Evolutionary conservation across 106 monocot genomes (phyloP), one percentile per base, ranked within the genome.

Genomic region (Vanilla planifolia): DNA sequence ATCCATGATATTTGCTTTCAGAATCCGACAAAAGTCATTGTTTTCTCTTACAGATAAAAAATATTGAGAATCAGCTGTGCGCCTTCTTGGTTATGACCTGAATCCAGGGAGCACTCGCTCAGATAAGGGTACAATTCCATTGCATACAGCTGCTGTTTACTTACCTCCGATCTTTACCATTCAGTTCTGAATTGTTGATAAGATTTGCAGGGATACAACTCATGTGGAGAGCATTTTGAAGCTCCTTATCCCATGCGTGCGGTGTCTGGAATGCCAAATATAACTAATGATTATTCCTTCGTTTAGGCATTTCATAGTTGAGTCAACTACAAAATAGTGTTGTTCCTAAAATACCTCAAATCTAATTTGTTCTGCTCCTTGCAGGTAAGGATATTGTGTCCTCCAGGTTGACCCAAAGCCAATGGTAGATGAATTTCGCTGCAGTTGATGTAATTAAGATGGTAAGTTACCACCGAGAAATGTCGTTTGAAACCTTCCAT

Each of bases 141-240:
- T 9, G 7, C 11, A 9, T 40, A 14, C 11, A 14, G 40, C 1
- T 7, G 4, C 14, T 6, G 21, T 28, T 52, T 52, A 55, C 29
- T 9, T 0, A 55, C 28, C 30, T 55, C 32, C 21, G 57, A 35
- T 19, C 57, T 36, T 21, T 21, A 21, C 20, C 57, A 35, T 56
- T 24, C 26, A 34, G 10, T 35, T 21, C 57, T 6, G 53, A 53
- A 35, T 33, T 35, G 35, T 10, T 57, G 34, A 21, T 5, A 8
- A 21, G 57, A 15, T 35, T 26, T 21, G 33, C 34, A 32, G 62
- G 33, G 19, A 63, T 63, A 32, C 66, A 64, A 16, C 74, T 63
- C 75, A 75, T 81, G 25, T 81, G 78, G 62, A 81, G 67, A 43
- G 81, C 77, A 69, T 71, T 86, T 60, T 86, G 81, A 48, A 78